Conservation (phyloP, 2,329 filamentous ascomycete species). For the Tricladium varicosporioides region DNA sequence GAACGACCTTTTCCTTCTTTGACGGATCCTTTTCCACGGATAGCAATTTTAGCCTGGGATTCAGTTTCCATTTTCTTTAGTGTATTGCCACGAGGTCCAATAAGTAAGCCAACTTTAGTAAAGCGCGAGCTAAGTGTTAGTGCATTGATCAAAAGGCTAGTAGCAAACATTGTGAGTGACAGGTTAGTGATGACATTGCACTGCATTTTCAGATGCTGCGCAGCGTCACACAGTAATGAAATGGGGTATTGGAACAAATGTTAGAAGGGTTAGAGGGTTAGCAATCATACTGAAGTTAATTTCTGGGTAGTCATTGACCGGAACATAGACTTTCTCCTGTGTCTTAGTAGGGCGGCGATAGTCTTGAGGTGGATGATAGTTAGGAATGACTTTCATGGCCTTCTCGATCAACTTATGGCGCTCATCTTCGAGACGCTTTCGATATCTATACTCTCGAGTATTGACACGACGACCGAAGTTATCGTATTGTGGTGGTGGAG, state of each 20-base stretch:
- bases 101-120: conserved; percentile 98
- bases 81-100: conserved; percentile 99
- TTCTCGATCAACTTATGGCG: conserved; percentile 98
- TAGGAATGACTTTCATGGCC: conserved; percentile 99
- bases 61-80: conserved; percentile 99
- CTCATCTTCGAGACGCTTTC: conserved; percentile 96
- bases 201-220: conserved; percentile 32
- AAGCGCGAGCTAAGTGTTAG: conserved; percentile 89
- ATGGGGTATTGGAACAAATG: conserved; percentile 39
- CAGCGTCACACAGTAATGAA: conserved; percentile 41
- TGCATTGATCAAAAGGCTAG: conserved; percentile 43
- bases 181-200: conserved; percentile 37
- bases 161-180: conserved; percentile 34
- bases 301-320: conserved; percentile 99
- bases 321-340: conserved; percentile 99
- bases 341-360: conserved; percentile 99
- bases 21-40: conserved; percentile 98
- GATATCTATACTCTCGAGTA: conserved; percentile 96
- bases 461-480: conserved; percentile 99
- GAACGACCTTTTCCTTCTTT: conserved; percentile 99
- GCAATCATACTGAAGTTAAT: conserved; percentile 99
- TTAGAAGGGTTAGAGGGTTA: conserved; percentile 93
- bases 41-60: conserved; percentile 97
- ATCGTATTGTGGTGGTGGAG: conserved; percentile 94
- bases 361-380: conserved; percentile 97